phyloP scores from a whole-genome alignment of 148 eudicot species.

The Fallopia convolvulus region DNA sequence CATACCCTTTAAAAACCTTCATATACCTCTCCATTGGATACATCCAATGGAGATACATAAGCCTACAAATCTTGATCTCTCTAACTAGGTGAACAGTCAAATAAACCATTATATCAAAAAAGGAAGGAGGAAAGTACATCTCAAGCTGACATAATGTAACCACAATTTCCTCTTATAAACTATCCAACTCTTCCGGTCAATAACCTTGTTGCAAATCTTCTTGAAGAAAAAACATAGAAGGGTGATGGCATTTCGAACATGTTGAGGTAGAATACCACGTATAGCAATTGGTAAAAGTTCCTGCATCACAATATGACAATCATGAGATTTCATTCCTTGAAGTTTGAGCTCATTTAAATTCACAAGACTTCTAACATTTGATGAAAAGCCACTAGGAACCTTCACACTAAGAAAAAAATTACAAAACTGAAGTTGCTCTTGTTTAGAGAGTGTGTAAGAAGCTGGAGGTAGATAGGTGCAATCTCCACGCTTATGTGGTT shows the following conservation, averaged over 20 bases:
- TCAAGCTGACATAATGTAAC: slow-evolving; percentile 10
- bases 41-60: background rate
- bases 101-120: slow-evolving; percentile 12
- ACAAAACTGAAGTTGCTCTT: slow-evolving; percentile 15
- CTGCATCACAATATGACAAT: too few relatives aligned
- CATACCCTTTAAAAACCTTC: too few relatives aligned
- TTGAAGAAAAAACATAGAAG: background rate
- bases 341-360: too few relatives aligned
- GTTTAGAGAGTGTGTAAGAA: background rate
- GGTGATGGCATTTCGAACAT: background rate
- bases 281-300: too few relatives aligned
- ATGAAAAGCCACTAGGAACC: background rate
- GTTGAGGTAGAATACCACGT: too few relatives aligned
- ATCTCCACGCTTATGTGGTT: background rate
- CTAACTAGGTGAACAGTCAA: slow-evolving; percentile 7
- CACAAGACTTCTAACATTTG: too few relatives aligned
- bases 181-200: slow-evolving; percentile 4
- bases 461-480: background rate
- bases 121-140: slow-evolving; percentile 7
- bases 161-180: background rate
- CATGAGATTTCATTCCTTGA: too few relatives aligned
- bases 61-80: background rate
- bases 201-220: background rate
- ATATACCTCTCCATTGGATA: background rate
- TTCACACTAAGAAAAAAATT: slow-evolving; percentile 1